Conservation (phyloP, 2,329 filamentous ascomycete genomes). For the Sclerotinia minor region DNA sequence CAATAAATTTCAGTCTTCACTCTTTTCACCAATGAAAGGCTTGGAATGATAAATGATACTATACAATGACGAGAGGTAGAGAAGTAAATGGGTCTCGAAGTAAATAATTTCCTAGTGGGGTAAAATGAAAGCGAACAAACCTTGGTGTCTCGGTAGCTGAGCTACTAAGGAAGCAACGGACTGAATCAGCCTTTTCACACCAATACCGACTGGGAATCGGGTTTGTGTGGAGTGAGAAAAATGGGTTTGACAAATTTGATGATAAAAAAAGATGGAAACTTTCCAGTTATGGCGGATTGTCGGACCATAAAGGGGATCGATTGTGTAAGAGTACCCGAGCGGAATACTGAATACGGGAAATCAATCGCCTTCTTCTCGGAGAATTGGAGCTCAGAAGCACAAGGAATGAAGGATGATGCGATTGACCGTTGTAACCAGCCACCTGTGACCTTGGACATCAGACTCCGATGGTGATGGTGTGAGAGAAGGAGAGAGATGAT, state of each 20-base stretch:
- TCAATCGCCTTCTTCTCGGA: not conserved
- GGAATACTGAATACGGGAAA: conserved; percentile 8
- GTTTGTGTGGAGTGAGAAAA: not conserved
- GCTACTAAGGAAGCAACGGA: conserved; percentile 13
- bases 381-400: not conserved
- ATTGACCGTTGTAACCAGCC: not conserved
- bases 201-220: not conserved
- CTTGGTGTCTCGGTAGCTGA: conserved; percentile 1
- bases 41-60: not conserved
- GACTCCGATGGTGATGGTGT: not conserved
- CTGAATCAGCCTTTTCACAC: not conserved
- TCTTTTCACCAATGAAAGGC: conserved; percentile 22
- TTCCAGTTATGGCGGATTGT: not conserved
- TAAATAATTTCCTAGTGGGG: conserved; percentile 21
- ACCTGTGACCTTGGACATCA: not conserved
- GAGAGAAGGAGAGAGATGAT: not conserved
- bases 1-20: conserved; percentile 3
- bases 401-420: not conserved
- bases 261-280: not conserved
- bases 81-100: conserved; percentile 12
- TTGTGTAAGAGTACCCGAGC: conserved; percentile 13
- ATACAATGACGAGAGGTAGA: not conserved
- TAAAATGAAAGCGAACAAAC: not conserved
- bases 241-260: not conserved
- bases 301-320: conserved; percentile 13